Conservation (phyloP, 805 yeast genomes). For the Candida nonsorbophila region DNA sequence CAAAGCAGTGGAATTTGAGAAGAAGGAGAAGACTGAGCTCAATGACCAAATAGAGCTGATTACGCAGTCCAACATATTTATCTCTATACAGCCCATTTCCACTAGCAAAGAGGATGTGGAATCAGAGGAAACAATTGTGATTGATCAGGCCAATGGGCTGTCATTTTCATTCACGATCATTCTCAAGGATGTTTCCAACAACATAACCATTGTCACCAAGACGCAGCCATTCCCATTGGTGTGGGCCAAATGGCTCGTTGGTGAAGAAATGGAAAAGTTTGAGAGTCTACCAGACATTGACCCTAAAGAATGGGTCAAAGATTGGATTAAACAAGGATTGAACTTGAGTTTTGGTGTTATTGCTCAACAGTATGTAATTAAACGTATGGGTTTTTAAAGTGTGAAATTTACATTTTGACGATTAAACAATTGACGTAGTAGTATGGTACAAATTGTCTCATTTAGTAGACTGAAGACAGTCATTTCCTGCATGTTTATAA, state of each 20-base stretch:
- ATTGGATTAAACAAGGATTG: constrained; percentile 54
- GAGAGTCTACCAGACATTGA: constrained; percentile 25
- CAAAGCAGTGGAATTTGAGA: constrained; percentile 14
- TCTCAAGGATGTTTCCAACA: constrained; percentile 74
- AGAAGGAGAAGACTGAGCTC: constrained; percentile 11
- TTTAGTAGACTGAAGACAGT: neutral
- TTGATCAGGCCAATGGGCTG: constrained; percentile 43
- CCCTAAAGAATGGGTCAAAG: constrained; percentile 40
- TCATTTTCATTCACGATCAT: constrained; percentile 74
- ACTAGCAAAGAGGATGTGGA: constrained; percentile 12
- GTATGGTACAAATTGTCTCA: neutral
- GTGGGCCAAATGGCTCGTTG: constrained; percentile 93
- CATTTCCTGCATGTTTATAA: too few relatives aligned
- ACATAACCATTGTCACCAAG: constrained; percentile 64
- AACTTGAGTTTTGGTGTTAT: constrained; percentile 75
- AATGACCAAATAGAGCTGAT: constrained; percentile 14
- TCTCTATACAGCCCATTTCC: constrained; percentile 63
- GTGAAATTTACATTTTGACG: too few relatives aligned
- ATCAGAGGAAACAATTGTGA: constrained; percentile 26
- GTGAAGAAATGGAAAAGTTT: constrained; percentile 20
- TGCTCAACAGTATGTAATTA: constrained; percentile 87
- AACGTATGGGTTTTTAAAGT: constrained; percentile 77
- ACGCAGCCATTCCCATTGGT: constrained; percentile 87
- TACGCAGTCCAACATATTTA: constrained; percentile 56
- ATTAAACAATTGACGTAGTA: too few relatives aligned